Base-by-base conservation (phyloP, 2,329 filamentous ascomycete genomes). In the Trichoderma harzianum region DNA sequence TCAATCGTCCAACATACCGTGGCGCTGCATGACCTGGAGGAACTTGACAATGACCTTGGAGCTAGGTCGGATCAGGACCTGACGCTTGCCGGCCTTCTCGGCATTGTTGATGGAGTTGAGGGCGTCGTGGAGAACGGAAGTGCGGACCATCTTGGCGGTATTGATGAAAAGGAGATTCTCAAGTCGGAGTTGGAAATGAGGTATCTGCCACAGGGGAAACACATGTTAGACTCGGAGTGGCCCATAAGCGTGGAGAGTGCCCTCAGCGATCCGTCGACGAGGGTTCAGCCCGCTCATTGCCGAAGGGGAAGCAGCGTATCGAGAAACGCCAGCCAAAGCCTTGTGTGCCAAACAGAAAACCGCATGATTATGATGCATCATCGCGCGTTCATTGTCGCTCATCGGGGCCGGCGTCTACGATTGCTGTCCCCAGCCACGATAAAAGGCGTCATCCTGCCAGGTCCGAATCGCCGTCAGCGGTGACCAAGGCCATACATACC, bases 11-110 rank as follows among this genome's bases (percentile, higher is more conserved):
- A 32, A 93, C 94, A 77, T 96, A 98, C 96, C 96, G 89, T 99
- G 96, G 86, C 93, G 94, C 89, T 99, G 96, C 96, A 99, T 99
- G 85, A 98, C 95, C 84, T 90, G 90, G 83, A 99, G 90, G 92
- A 98, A 99, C 91, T 98, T 98, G 89, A 97, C 88, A 82, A 99
- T 99, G 89, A 99, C 96, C 93, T 99, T 99, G 86, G 96, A 98
- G 85, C 90, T 93, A 80, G 97, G 96, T 82, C 95, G 92, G 90
- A 99, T 98, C 85, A 99, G 83, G 84, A 98, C 96, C 89, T 99
- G 96, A 83, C 96, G 95, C 93, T 98, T 98, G 88, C 96, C 96
- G 80, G 93, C 89, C 93, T 99, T 98, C 91, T 99, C 97, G 90
- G 96, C 96, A 87, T 99, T 99, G 94, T 99, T 99, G 92, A 99